Percentiles rank a stretch among this genome's conserved stretches.
These are phyloP conservation scores for Solanum stenotomum DNA, from an alignment of 257 asterid genomes.

Conservation along the genomic window DNA sequence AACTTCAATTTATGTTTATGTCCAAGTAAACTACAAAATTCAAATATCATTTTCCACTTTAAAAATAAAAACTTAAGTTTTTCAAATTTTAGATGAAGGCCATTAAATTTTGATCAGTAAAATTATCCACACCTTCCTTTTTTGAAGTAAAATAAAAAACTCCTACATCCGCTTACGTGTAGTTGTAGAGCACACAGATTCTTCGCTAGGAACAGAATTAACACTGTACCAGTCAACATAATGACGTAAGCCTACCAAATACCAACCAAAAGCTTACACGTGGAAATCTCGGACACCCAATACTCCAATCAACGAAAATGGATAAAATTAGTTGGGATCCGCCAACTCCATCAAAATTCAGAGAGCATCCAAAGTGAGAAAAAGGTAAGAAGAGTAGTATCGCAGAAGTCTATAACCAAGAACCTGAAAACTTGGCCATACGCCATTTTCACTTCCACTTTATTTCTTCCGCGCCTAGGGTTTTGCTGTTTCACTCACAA, in stretches of 20 bases:
- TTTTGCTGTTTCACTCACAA: background rate
- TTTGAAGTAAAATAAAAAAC: too few species aligned
- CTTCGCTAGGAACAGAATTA: background rate
- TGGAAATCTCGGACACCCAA: background rate
- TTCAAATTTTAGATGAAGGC: too few species aligned
- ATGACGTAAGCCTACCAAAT: background rate
- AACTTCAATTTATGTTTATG: too few species aligned
- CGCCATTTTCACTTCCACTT: conserved; percentile 5
- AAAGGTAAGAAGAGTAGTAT: background rate
- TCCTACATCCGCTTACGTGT: background rate
- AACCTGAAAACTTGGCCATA: conserved; percentile 2
- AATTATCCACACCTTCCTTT: background rate
- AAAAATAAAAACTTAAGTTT: too few species aligned
- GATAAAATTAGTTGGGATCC: conserved; percentile 39
- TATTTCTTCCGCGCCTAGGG: background rate
- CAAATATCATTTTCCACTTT: too few species aligned
- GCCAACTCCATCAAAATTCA: conserved; percentile 17
- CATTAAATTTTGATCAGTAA: background rate
- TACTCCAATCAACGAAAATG: conserved; percentile 31
- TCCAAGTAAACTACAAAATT: background rate
- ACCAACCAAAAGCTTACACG: background rate
- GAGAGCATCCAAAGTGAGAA: conserved; percentile 11
- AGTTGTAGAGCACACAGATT: background rate
- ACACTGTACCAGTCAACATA: background rate
- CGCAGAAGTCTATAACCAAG: background rate